Evolutionary conservation across 2,329 filamentous ascomycete genomes (phyloP).

Genomic region (Pseudocercospora vitis): DNA sequence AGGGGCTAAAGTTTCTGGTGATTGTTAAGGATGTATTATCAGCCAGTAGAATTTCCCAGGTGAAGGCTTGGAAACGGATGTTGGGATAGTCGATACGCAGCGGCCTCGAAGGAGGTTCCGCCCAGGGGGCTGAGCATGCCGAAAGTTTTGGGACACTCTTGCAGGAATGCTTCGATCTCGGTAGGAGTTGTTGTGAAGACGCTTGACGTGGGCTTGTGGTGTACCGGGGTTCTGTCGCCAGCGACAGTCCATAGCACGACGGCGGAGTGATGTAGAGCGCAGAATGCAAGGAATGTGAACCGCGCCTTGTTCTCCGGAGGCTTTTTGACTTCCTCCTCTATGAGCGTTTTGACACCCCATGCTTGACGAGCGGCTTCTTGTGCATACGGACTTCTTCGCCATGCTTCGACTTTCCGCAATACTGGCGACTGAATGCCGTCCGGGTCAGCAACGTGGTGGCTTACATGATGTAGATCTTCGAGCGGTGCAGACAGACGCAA

Average conservation of each 20-base stretch:
- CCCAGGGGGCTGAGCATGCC: slow-evolving; percentile 19
- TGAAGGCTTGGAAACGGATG: slow-evolving; percentile 14
- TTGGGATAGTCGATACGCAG: slow-evolving; percentile 16
- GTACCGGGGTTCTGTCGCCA: not conserved
- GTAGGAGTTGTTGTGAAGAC: not conserved
- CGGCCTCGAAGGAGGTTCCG: slow-evolving; percentile 22
- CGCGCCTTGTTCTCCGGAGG: slow-evolving; percentile 12
- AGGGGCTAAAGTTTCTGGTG: too few relatives aligned
- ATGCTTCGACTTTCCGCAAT: slow-evolving; percentile 16
- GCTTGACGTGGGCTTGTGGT: not conserved
- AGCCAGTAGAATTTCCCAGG: too few relatives aligned
- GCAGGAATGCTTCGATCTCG: slow-evolving; percentile 17
- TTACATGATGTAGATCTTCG: slow-evolving; percentile 22
- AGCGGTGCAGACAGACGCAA: slow-evolving; percentile 19
- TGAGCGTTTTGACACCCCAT: slow-evolving; percentile 19
- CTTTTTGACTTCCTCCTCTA: slow-evolving; percentile 16
- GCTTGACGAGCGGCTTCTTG: slow-evolving; percentile 18
- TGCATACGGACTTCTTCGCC: slow-evolving; percentile 14
- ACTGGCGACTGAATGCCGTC: slow-evolving; percentile 10
- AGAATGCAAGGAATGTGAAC: slow-evolving; percentile 25
- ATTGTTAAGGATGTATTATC: too few relatives aligned
- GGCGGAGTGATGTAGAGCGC: slow-evolving; percentile 23
- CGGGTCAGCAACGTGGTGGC: slow-evolving; percentile 18
- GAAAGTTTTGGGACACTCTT: slow-evolving; percentile 19
- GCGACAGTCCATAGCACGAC: slow-evolving; percentile 24